phyloP scores from a whole-genome alignment of 306 rosid species.

The Corylus americana region DNA sequence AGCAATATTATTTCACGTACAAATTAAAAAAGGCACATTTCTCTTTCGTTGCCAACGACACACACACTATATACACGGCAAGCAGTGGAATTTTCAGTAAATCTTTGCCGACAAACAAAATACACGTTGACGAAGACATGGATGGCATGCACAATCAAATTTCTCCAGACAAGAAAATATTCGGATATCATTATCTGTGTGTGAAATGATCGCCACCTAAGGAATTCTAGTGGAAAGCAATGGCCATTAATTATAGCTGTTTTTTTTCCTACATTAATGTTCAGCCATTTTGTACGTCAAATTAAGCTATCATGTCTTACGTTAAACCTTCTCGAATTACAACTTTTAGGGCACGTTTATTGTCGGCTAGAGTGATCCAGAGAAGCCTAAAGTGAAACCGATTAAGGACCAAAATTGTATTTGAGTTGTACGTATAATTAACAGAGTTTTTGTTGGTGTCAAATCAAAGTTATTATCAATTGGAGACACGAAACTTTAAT shows the following conservation, averaged over 20 bases:
- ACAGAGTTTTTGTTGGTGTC: constrained; percentile 41
- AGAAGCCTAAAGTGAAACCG: no score
- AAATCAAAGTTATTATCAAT: constrained; percentile 43
- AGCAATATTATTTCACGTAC: background rate
- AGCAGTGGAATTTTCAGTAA: background rate
- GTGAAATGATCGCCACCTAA: constrained; percentile 14
- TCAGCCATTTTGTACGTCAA: background rate
- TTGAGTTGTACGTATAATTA: constrained; percentile 18
- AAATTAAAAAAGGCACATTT: background rate
- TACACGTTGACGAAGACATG: background rate
- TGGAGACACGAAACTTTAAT: constrained; percentile 55
- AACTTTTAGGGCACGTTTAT: no score
- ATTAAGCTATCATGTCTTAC: background rate
- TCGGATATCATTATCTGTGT: constrained; percentile 14
- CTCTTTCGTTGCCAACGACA: background rate
- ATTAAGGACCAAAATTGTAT: background rate
- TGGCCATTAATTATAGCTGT: background rate
- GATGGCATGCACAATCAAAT: background rate
- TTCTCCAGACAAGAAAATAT: constrained; percentile 24
- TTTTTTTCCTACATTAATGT: no score
- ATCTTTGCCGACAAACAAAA: background rate
- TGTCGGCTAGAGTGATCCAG: no score
- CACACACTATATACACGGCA: background rate
- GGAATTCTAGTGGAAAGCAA: background rate
- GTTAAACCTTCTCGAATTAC: background rate